Base-by-base conservation (phyloP, 2,329 filamentous ascomycete species). In the Aureobasidium sp. region DNA sequence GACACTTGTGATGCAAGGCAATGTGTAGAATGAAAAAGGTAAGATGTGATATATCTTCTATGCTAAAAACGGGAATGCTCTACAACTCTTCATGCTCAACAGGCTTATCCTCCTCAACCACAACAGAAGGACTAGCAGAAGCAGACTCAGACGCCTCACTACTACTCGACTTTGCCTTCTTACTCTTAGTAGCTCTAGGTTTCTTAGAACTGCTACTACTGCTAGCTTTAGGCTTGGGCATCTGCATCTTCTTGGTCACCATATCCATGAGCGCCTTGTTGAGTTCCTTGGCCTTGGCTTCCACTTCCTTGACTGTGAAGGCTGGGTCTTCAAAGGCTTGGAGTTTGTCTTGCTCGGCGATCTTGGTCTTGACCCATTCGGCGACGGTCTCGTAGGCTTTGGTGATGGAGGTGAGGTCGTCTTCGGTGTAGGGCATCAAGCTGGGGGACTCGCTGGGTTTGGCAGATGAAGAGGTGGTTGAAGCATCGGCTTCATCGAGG, bases 311-410 rank as follows among this genome's bases (percentile, higher is more conserved):
- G 66, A 85, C 78, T 0, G 87, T 81, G 9, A 96, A 79, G 7
- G 86, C 86, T 0, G 91, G 89, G 66, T 97, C 86, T 9, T 90
- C 89, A 2, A 85, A 85, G 2, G 79, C 76, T 16, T 81, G 77
- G 3, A 96, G 83, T 67, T 84, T 86, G 34, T 85, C 83, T 74
- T 97, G 93, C 67, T 82, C 81, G 2, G 81, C 78, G 51, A 89
- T 76, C 71, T 89, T 87, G 66, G 88, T 82, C 36, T 85, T 82
- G 25, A 99, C 80, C 93, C 93, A 99, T 25, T 81, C 78, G 16
- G 81, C 77, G 21, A 86, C 84, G 14, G 83, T 81, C 32, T 84
- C 81, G 69, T 86, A 83, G 21, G 85, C 76, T 10, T 82, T 79
- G 57, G 86, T 82, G 29, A 94, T 78, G 51, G 81, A 77, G 44